phyloP scores from a whole-genome alignment of 805 yeast species.

The Saturnispora halmiae region DNA sequence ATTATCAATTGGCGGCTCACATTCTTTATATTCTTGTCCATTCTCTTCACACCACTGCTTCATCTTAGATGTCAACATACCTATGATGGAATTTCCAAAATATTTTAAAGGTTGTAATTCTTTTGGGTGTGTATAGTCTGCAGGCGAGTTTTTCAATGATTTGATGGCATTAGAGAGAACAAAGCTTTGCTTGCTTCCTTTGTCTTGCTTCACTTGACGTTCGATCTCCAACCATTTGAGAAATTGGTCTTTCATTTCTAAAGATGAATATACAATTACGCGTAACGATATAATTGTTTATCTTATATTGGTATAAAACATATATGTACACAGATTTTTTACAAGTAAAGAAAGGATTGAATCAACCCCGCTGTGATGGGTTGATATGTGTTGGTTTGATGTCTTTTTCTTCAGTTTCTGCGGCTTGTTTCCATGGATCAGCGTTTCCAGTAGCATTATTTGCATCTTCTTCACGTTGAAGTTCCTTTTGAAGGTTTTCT shows the following conservation, averaged over 20 bases:
- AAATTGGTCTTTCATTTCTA: slow-evolving; percentile 39
- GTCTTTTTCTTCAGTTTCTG: neutral
- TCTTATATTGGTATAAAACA: no score
- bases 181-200: slow-evolving; percentile 15
- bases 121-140: slow-evolving; percentile 42
- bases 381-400: neutral
- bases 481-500: slow-evolving; percentile 20
- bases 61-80: slow-evolving; percentile 38
- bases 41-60: slow-evolving; percentile 47
- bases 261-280: neutral
- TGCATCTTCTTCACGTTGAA: slow-evolving; percentile 8
- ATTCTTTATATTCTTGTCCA: slow-evolving; percentile 24
- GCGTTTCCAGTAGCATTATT: neutral
- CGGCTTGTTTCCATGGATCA: slow-evolving; percentile 11
- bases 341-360: neutral
- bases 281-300: no score
- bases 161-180: slow-evolving; percentile 47
- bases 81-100: slow-evolving; percentile 65
- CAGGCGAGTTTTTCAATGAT: slow-evolving; percentile 37
- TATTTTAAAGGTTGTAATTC: slow-evolving; percentile 52
- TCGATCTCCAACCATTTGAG: slow-evolving; percentile 51
- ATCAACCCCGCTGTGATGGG: neutral
- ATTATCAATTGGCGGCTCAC: no score
- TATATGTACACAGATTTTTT: no score
- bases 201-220: slow-evolving; percentile 20